phyloP scores from a whole-genome alignment of 306 rosid genomes.

The Acmispon strigosus region DNA sequence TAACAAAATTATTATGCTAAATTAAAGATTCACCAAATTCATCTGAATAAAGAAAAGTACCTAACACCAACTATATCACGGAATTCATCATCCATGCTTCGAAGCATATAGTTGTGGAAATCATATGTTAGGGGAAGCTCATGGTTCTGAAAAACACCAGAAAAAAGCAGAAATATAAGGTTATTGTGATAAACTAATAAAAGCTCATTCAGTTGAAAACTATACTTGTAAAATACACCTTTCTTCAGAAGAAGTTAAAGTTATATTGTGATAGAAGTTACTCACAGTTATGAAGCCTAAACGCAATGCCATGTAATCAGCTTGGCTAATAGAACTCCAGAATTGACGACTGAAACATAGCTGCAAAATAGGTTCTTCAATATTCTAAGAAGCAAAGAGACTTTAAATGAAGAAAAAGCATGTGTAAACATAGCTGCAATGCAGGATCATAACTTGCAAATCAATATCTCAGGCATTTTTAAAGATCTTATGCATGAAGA shows the following conservation, averaged over 20 bases:
- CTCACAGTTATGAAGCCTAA: conserved; percentile 78
- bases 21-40: conserved; percentile 7
- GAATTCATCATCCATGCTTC: conserved; percentile 97
- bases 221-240: not conserved
- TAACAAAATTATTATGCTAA: not conserved
- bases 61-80: conserved; percentile 84
- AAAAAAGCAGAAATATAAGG: conserved; percentile 21
- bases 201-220: not conserved
- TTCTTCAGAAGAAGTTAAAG: not conserved
- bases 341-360: conserved; percentile 92
- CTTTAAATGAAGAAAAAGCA: not conserved
- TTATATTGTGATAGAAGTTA: conserved; percentile 8
- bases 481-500: not conserved
- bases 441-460: too few relatives aligned
- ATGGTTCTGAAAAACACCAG: conserved; percentile 50
- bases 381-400: not conserved
- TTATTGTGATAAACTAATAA: not conserved
- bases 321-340: conserved; percentile 79
- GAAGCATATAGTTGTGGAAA: conserved; percentile 88
- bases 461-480: not conserved
- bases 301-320: conserved; percentile 91
- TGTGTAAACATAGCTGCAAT: too few relatives aligned
- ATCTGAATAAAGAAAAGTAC: conserved; percentile 25
- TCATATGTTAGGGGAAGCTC: conserved; percentile 72
- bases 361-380: conserved; percentile 41